Evolutionary conservation across 1,284 basidiomycete species (phyloP).

Genomic region (Fistulina hepatica): DNA sequence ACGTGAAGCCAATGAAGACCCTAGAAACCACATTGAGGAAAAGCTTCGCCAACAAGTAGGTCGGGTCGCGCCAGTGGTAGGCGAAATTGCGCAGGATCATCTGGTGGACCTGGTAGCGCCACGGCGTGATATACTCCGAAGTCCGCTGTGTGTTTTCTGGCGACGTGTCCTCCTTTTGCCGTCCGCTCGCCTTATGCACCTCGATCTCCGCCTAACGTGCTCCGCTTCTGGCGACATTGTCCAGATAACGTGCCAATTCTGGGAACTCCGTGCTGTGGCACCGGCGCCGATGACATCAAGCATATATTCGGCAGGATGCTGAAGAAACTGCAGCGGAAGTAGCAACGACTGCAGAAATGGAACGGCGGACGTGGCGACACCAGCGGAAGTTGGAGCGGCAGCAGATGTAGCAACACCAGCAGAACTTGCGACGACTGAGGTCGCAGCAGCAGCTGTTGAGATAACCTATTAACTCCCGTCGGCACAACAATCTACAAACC

Average conservation of each 20-base stretch:
- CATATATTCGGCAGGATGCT: constrained; percentile 45
- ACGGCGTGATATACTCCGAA: constrained; percentile 42
- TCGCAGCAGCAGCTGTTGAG: no score
- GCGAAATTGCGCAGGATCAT: constrained; percentile 28
- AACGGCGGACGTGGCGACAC: background rate
- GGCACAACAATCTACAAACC: no score
- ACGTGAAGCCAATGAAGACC: constrained; percentile 53
- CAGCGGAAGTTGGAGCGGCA: background rate
- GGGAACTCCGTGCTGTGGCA: constrained; percentile 32
- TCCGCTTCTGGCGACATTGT: constrained; percentile 26
- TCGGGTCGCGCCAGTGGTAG: constrained; percentile 44
- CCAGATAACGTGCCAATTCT: constrained; percentile 43
- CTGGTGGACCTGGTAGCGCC: constrained; percentile 38
- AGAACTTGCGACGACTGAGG: no score
- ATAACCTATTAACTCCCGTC: no score
- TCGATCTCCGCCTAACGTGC: constrained; percentile 28
- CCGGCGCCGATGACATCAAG: constrained; percentile 63
- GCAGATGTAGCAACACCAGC: background rate
- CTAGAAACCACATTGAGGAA: constrained; percentile 43
- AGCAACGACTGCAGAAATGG: background rate
- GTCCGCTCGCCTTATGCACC: constrained; percentile 29
- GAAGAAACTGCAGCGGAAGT: background rate
- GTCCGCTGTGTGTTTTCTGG: constrained; percentile 23
- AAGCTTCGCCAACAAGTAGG: constrained; percentile 71
- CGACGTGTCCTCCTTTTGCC: constrained; percentile 23